Base-by-base conservation (phyloP, 192 early-diverging fungal species). In the Linnemannia schmuckeri region DNA sequence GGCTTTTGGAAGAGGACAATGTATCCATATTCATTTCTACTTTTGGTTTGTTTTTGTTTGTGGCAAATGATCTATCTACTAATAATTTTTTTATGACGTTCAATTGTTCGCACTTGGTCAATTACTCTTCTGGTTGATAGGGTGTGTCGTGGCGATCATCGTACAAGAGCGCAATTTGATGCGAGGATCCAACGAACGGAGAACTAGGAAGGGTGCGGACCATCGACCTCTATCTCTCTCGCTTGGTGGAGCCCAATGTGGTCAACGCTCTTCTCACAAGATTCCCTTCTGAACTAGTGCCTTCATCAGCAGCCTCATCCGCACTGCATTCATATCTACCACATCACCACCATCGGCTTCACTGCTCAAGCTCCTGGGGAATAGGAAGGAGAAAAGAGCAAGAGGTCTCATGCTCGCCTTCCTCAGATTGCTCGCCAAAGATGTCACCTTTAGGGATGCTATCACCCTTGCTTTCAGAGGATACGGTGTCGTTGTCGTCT, bases 141-240 rank as follows among this genome's bases (percentile, higher is more conserved):
- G 41, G 40, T 4, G 4, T 68, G 6, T 77, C 40, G 2, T 77
- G 75, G 75, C 6, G 37, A 47, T 33, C 12, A 22, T 40, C 57
- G 8, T 57, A 54, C 49, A 41, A 54, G 18, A 57, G 54, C 30
- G 47, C 3, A 9, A 66, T 30, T 24, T 15, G 7, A 41, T 73
- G 78, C 38, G 30, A 40, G 4, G 78, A 80, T 13, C 78, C 78
- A 3, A 80, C 78, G 3, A 37, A 57, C 1, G 72, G 78, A 63
- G 71, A 74, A 22, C 41, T 80, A 1, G 38, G 27, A 0, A 49
- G 63, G 7, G 33, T 52, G 2, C 22, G 38, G 24, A 37, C 72
- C 13, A 73, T 80, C 20, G 72, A 73, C 22, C 70, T 80, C 70
- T 80, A 22, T 38, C 55, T 80, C 52, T 80, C 78, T 13, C 44